Evolutionary conservation across 768 basidiomycete genomes (phyloP).

Genomic region (Agrocybe chaxingu): DNA sequence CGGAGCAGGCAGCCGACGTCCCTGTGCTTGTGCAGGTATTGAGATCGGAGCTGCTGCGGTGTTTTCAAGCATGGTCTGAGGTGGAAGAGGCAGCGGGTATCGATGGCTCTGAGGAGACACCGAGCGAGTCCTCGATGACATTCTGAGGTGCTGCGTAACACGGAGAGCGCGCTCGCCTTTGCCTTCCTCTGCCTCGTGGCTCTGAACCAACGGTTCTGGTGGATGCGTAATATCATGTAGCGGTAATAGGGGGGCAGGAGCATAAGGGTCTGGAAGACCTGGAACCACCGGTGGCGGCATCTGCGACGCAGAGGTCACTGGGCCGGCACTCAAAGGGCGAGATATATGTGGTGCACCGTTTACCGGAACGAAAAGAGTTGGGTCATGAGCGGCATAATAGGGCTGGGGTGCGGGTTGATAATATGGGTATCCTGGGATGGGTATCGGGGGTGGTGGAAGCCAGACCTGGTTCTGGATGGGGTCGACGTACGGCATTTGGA

Average conservation of each 20-base stretch:
- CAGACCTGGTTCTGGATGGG: constrained; percentile 43
- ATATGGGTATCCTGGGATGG: constrained; percentile 27
- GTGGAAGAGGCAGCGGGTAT: constrained; percentile 36
- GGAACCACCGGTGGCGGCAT: constrained; percentile 26
- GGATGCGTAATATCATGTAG: constrained; percentile 13
- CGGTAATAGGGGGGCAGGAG: constrained; percentile 25
- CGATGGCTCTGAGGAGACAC: constrained; percentile 62
- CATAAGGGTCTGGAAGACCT: constrained; percentile 32
- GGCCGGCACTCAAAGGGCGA: constrained; percentile 53
- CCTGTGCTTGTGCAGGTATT: not conserved
- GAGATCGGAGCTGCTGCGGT: constrained; percentile 1
- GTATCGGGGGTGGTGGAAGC: constrained; percentile 37
- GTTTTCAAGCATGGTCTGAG: constrained; percentile 3
- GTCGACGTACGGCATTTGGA: constrained; percentile 37
- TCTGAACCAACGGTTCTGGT: not conserved
- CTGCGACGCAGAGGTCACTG: constrained; percentile 26
- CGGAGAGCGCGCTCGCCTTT: constrained; percentile 60
- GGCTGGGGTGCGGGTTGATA: constrained; percentile 9
- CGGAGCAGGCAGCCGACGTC: constrained; percentile 15
- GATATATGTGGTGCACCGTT: constrained; percentile 20
- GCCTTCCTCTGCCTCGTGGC: constrained; percentile 45
- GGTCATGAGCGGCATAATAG: constrained; percentile 15
- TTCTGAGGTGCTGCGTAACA: constrained; percentile 55
- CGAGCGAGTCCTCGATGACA: constrained; percentile 54
- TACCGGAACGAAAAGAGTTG: constrained; percentile 7